Conservation (phyloP, 2,329 filamentous ascomycete species). For the Capronia coronata region DNA sequence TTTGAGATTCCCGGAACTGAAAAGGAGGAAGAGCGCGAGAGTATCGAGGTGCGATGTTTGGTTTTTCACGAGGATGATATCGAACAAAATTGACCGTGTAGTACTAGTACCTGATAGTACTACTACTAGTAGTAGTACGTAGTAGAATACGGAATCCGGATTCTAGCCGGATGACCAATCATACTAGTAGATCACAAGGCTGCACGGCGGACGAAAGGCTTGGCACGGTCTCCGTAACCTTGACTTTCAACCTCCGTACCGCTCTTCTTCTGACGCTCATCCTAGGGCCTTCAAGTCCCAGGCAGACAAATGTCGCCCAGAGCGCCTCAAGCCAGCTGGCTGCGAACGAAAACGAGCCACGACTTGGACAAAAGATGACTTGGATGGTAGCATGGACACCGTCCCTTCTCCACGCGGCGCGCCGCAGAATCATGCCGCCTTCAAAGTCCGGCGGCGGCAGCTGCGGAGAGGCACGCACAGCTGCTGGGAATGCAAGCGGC, state of each 20-base stretch:
- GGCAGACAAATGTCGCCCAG: no score
- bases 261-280: background rate
- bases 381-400: no score
- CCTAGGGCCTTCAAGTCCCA: background rate
- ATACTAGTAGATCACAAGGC: no score
- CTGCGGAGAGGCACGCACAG: conserved; percentile 49
- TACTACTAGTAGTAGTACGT: no score
- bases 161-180: no score
- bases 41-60: conserved; percentile 2
- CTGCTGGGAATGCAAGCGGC: conserved; percentile 54
- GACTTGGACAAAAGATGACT: no score
- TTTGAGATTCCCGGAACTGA: conserved; percentile 1
- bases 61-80: conserved; percentile 1
- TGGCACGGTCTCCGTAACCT: no score
- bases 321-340: no score
- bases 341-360: no score
- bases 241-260: no score
- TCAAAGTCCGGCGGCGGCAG: background rate
- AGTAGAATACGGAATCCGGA: no score
- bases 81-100: background rate
- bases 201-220: no score
- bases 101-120: background rate
- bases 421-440: conserved; percentile 1
- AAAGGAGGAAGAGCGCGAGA: conserved; percentile 1
- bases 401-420: background rate